phyloP scores from a whole-genome alignment of 345 rosid species.

The Aurinia saxatilis region DNA sequence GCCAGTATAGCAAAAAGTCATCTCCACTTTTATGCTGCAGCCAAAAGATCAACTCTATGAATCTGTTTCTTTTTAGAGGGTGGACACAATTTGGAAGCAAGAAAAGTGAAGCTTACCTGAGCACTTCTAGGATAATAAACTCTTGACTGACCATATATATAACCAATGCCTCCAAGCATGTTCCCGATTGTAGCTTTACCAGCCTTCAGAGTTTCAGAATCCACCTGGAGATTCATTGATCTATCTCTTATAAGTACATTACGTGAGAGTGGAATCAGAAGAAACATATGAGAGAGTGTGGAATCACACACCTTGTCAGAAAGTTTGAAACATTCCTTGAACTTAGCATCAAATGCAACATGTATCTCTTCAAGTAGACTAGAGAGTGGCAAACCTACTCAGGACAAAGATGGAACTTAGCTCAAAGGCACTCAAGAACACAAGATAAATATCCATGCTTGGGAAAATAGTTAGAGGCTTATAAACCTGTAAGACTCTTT shows the following conservation, averaged over 20 bases:
- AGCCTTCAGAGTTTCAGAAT: constrained; percentile 42
- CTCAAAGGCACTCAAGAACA: background rate
- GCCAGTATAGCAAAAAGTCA: constrained; percentile 72
- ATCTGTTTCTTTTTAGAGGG: constrained; percentile 7
- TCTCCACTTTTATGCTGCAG: constrained; percentile 47
- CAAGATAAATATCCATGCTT: background rate
- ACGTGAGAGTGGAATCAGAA: background rate
- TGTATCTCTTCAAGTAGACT: constrained; percentile 49
- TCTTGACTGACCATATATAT: constrained; percentile 88
- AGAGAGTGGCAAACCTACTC: constrained; percentile 47
- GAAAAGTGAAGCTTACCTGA: constrained; percentile 39
- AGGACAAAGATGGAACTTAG: background rate
- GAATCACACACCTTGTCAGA: constrained; percentile 75
- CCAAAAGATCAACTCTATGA: constrained; percentile 24
- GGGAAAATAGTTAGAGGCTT: background rate
- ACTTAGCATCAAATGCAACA: constrained; percentile 62
- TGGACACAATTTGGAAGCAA: background rate
- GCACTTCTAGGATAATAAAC: constrained; percentile 43
- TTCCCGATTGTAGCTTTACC: constrained; percentile 84
- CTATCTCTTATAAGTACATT: no score
- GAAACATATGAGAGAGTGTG: no score
- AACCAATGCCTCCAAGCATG: constrained; percentile 95
- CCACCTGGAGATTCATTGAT: constrained; percentile 40
- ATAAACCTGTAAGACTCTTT: constrained; percentile 62
- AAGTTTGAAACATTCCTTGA: constrained; percentile 46